These are phyloP conservation scores for Ganoderma boninense DNA, from an alignment of 1,284 basidiomycete species.

Conservation along the genomic window DNA sequence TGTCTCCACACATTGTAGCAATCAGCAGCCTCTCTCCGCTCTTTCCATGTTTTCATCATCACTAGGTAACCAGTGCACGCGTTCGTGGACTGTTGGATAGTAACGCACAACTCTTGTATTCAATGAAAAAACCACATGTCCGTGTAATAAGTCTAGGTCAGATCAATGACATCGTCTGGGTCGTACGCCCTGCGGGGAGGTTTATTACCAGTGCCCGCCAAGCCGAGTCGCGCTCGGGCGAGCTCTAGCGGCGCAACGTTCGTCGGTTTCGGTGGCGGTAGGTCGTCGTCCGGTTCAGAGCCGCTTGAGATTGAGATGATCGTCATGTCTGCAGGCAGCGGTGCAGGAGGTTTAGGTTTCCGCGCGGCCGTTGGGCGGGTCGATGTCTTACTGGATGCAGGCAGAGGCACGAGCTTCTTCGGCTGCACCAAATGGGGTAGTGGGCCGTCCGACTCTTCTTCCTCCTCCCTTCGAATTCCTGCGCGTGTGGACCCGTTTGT, in stretches of 20 bases:
- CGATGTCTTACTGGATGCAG: slow-evolving; percentile 7
- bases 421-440: slow-evolving; percentile 24
- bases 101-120: slow-evolving; percentile 29
- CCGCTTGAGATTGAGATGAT: slow-evolving; percentile 46
- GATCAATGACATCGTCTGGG: slow-evolving; percentile 46
- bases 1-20: slow-evolving; percentile 28
- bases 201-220: not conserved
- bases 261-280: slow-evolving; percentile 8
- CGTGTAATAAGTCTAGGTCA: slow-evolving; percentile 37
- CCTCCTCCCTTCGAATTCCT: not conserved
- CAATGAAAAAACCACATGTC: slow-evolving; percentile 19
- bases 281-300: slow-evolving; percentile 33
- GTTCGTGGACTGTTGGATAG: slow-evolving; percentile 28
- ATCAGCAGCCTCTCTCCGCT: slow-evolving; percentile 25
- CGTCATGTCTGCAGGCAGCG: slow-evolving; percentile 28
- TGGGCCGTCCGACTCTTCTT: slow-evolving; percentile 23
- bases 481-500: not conserved
- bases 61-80: slow-evolving; percentile 9
- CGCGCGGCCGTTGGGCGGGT: slow-evolving; percentile 11
- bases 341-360: slow-evolving; percentile 12
- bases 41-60: slow-evolving; percentile 13
- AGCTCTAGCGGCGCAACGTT: slow-evolving; percentile 31
- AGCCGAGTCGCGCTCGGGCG: slow-evolving; percentile 22
- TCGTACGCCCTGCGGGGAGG: slow-evolving; percentile 21
- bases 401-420: slow-evolving; percentile 7